These are phyloP conservation scores for Rhodotorula paludigena DNA, from an alignment of 768 basidiomycete species.

Conservation along the genomic window DNA sequence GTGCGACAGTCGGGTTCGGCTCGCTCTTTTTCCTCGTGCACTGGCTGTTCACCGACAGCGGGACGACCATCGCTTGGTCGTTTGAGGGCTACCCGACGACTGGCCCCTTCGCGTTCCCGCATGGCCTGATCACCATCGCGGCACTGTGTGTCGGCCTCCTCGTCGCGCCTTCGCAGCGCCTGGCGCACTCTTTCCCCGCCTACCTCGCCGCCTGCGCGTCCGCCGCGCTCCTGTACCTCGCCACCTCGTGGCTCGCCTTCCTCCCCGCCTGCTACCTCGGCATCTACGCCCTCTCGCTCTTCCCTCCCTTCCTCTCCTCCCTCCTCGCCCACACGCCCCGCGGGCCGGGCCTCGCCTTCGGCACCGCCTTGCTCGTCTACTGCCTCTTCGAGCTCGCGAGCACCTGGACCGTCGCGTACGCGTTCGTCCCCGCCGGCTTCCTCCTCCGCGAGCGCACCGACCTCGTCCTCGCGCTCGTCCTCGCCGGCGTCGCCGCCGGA, in stretches of 20 bases:
- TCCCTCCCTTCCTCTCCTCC: slow-evolving; percentile 23
- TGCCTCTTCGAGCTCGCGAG: slow-evolving; percentile 20
- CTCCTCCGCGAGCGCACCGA: slow-evolving; percentile 32
- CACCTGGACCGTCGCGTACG: slow-evolving; percentile 32
- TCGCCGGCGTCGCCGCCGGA: slow-evolving; percentile 17
- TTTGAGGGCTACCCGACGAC: slow-evolving; percentile 18
- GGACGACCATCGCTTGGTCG: slow-evolving; percentile 33
- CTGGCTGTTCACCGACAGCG: slow-evolving; percentile 31
- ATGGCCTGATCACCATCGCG: slow-evolving; percentile 13
- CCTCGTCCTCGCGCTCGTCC: slow-evolving; percentile 15
- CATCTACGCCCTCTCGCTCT: slow-evolving; percentile 5
- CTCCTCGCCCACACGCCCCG: background rate
- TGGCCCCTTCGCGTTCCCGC: slow-evolving; percentile 28
- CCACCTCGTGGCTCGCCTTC: slow-evolving; percentile 11
- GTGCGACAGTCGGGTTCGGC: slow-evolving; percentile 26
- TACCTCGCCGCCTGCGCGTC: slow-evolving; percentile 1
- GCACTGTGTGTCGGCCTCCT: slow-evolving; percentile 6
- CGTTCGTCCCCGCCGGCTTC: slow-evolving; percentile 31
- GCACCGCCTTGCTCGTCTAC: slow-evolving; percentile 21
- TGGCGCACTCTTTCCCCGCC: background rate
- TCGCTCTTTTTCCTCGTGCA: slow-evolving; percentile 31
- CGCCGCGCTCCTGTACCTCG: background rate
- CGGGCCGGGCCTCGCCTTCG: background rate
- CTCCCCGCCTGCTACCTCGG: slow-evolving; percentile 24
- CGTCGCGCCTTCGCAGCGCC: background rate